Evolutionary conservation across 768 basidiomycete genomes (phyloP).

Genomic region (Macrolepiota dolichaula): DNA sequence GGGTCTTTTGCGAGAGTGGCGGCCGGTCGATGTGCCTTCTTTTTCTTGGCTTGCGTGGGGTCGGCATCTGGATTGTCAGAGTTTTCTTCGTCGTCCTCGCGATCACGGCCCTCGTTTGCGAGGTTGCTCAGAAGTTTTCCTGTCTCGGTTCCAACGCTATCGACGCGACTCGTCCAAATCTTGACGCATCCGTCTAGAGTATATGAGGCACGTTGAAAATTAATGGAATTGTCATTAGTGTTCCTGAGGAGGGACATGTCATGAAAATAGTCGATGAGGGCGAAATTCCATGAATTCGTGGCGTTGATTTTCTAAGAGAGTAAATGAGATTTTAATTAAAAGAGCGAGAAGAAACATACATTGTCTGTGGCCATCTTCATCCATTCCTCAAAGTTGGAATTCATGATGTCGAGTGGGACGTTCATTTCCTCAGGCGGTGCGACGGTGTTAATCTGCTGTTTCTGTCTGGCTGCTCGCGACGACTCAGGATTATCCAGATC

Average conservation of each 20-base stretch:
- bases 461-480: slow-evolving; percentile 51
- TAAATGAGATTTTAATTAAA: slow-evolving; percentile 13
- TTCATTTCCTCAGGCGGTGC: slow-evolving; percentile 56
- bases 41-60: slow-evolving; percentile 55
- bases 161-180: slow-evolving; percentile 98
- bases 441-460: slow-evolving; percentile 60
- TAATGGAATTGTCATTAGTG: slow-evolving; percentile 92
- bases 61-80: slow-evolving; percentile 72
- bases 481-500: slow-evolving; percentile 38
- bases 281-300: slow-evolving; percentile 96
- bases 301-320: slow-evolving; percentile 86
- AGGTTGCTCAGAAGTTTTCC: slow-evolving; percentile 93
- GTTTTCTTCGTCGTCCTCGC: slow-evolving; percentile 55
- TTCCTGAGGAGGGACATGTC: slow-evolving; percentile 96
- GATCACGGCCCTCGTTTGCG: slow-evolving; percentile 49
- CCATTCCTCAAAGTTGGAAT: slow-evolving; percentile 96
- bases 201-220: slow-evolving; percentile 97
- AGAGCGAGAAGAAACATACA: slow-evolving; percentile 46
- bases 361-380: slow-evolving; percentile 99
- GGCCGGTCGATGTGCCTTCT: slow-evolving; percentile 65
- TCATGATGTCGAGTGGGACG: slow-evolving; percentile 80
- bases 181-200: slow-evolving; percentile 99
- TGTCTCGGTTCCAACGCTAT: slow-evolving; percentile 94
- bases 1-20: slow-evolving; percentile 90
- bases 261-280: slow-evolving; percentile 97